Percentiles rank a stretch among this genome's conserved stretches.
Evolutionary conservation across 148 eudicot species (phyloP).

Genomic region (Chenopodium berlandieri): DNA sequence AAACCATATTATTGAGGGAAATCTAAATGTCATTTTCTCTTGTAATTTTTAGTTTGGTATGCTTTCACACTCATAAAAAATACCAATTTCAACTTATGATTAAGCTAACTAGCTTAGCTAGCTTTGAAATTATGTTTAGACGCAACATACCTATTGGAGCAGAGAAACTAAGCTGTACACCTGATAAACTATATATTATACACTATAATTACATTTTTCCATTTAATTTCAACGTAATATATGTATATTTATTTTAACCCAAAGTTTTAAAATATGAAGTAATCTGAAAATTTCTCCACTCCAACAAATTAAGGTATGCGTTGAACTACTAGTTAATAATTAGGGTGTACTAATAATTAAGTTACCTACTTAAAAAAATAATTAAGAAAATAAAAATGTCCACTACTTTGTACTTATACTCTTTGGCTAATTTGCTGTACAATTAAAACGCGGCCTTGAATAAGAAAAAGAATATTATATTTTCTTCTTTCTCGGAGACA

Average conservation of each 20-base stretch:
- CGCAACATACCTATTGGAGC: slow-evolving; percentile 22
- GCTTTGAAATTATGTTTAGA: slow-evolving; percentile 15
- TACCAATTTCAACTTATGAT: neutral
- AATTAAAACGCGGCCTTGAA: slow-evolving; percentile 10
- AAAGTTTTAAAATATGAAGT: neutral
- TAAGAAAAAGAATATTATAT: too few species aligned
- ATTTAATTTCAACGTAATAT: neutral
- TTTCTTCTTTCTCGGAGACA: slow-evolving; percentile 2
- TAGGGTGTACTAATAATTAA: slow-evolving; percentile 1
- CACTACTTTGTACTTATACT: neutral
- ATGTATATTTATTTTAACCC: neutral
- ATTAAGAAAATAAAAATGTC: neutral
- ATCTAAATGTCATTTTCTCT: neutral
- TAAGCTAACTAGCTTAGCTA: neutral
- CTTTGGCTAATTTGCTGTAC: neutral
- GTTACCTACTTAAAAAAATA: slow-evolving; percentile 6
- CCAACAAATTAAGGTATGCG: neutral
- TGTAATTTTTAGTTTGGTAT: neutral
- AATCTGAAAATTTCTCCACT: neutral
- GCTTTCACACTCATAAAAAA: neutral
- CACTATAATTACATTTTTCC: neutral
- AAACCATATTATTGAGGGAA: neutral
- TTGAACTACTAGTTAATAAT: neutral
- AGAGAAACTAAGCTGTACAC: slow-evolving; percentile 24
- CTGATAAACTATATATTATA: neutral